Conservation (phyloP, 371 early-diverging fungal species). For the Zopfochytrium polystomum region DNA sequence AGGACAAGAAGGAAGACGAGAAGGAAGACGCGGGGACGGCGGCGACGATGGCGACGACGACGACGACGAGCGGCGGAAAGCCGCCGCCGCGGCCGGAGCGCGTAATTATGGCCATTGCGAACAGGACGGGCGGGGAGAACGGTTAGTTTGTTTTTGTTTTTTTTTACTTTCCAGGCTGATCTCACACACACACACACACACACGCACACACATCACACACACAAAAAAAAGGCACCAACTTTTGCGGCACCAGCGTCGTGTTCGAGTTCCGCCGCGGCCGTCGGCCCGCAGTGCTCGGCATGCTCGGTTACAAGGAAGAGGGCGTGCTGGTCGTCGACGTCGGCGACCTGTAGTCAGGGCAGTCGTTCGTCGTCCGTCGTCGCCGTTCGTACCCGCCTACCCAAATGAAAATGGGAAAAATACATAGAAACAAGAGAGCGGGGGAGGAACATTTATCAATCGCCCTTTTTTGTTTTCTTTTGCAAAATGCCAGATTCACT, state of each 20-base stretch:
- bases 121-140: slow-evolving; percentile 65
- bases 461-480: too few species aligned
- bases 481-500: too few species aligned
- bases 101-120: slow-evolving; percentile 55
- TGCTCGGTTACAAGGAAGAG: slow-evolving; percentile 33
- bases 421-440: too few species aligned
- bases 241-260: slow-evolving; percentile 58
- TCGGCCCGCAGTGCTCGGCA: slow-evolving; percentile 32
- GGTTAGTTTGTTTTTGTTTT: slow-evolving; percentile 39
- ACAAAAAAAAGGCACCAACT: slow-evolving; percentile 36
- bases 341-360: background rate
- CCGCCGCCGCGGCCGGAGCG: background rate
- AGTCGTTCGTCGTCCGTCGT: too few species aligned
- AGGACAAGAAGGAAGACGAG: slow-evolving; percentile 7
- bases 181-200: background rate
- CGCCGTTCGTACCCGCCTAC: too few species aligned
- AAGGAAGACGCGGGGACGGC: too few species aligned
- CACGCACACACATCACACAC: too few species aligned
- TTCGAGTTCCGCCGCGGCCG: slow-evolving; percentile 36
- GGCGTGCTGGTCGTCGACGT: slow-evolving; percentile 42
- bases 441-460: too few species aligned
- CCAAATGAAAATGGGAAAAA: too few species aligned
- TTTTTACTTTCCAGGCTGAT: background rate
- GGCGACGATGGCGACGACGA: too few species aligned
- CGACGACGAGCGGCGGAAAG: too few species aligned